phyloP scores from a whole-genome alignment of 345 rosid genomes.

The Passiflora organensis region DNA sequence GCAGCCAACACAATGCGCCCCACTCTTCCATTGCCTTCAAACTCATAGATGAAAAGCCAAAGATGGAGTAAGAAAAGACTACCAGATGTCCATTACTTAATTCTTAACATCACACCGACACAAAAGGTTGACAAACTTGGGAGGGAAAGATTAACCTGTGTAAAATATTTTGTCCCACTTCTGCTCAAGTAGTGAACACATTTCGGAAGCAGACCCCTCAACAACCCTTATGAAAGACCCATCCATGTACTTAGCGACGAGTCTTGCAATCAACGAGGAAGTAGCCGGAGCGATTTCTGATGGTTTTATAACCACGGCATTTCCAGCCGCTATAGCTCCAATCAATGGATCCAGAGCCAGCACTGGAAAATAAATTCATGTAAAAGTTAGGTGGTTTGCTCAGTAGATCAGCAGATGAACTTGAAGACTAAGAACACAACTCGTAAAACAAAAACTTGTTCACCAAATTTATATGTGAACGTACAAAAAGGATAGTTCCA shows the following conservation, averaged over 20 bases:
- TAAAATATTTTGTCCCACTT: constrained; percentile 97
- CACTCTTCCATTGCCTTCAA: constrained; percentile 66
- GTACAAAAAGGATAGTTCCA: constrained; percentile 94
- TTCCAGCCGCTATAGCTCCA: constrained; percentile 96
- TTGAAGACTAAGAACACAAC: not conserved
- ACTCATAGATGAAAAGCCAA: constrained; percentile 7
- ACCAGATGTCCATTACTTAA: too few species aligned
- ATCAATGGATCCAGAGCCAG: constrained; percentile 85
- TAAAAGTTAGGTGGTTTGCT: too few species aligned
- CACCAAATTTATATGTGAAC: constrained; percentile 17
- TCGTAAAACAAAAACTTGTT: constrained; percentile 1
- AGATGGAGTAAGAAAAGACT: not conserved
- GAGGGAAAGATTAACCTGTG: constrained; percentile 52
- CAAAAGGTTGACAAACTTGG: not conserved
- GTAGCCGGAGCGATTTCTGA: constrained; percentile 86
- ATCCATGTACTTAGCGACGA: constrained; percentile 65
- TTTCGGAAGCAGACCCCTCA: constrained; percentile 77
- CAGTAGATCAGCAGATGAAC: too few species aligned
- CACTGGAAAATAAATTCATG: constrained; percentile 57
- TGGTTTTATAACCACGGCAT: constrained; percentile 83
- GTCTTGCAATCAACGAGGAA: constrained; percentile 58
- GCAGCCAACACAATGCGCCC: constrained; percentile 88
- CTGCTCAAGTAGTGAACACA: constrained; percentile 73
- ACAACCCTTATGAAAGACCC: constrained; percentile 61
- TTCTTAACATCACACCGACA: constrained; percentile 4